Evolutionary conservation across 2,329 filamentous ascomycete genomes (phyloP).

Genomic region (Microdochium nivale): DNA sequence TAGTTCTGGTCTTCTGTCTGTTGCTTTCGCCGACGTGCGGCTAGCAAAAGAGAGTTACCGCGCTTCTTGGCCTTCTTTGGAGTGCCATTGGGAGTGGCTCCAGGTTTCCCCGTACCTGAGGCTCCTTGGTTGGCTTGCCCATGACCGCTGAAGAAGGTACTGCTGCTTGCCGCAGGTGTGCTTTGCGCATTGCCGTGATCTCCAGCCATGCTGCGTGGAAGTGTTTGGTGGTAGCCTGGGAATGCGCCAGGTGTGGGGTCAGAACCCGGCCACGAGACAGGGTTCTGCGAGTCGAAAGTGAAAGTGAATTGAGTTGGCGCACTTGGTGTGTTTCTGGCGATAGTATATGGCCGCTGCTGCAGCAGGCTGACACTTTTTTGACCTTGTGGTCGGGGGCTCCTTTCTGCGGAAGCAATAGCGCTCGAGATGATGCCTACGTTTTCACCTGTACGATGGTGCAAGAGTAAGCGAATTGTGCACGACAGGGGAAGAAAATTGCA

Average conservation of each 20-base stretch:
- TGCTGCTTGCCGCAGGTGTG: not conserved
- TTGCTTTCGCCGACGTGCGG: slow-evolving; percentile 69
- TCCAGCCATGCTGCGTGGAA: slow-evolving; percentile 9
- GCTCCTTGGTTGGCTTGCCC: not conserved
- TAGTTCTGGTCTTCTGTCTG: slow-evolving; percentile 71
- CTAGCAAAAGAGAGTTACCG: slow-evolving; percentile 62
- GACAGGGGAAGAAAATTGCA: not conserved
- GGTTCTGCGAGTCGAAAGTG: slow-evolving; percentile 84
- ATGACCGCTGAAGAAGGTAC: not conserved
- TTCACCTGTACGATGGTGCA: not conserved
- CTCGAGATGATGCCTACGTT: slow-evolving; percentile 74
- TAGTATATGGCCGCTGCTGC: slow-evolving; percentile 57
- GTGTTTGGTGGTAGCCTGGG: slow-evolving; percentile 14
- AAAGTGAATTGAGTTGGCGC: slow-evolving; percentile 90
- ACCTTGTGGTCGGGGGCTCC: slow-evolving; percentile 52
- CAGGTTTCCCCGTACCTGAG: slow-evolving; percentile 29
- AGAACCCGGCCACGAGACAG: slow-evolving; percentile 65
- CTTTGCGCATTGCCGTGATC: slow-evolving; percentile 8
- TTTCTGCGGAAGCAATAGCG: slow-evolving; percentile 83
- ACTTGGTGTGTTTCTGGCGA: slow-evolving; percentile 42
- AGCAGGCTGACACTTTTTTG: slow-evolving; percentile 75
- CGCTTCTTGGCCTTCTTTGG: slow-evolving; percentile 57
- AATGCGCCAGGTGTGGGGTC: slow-evolving; percentile 24
- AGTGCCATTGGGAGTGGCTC: slow-evolving; percentile 23
- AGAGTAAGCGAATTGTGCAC: not conserved